A percentile compares a stretch with the other conserved stretches of the same genome.
phyloP scores from a whole-genome alignment of 2,329 filamentous ascomycete genomes.

The Dryadomyces quercivorus region DNA sequence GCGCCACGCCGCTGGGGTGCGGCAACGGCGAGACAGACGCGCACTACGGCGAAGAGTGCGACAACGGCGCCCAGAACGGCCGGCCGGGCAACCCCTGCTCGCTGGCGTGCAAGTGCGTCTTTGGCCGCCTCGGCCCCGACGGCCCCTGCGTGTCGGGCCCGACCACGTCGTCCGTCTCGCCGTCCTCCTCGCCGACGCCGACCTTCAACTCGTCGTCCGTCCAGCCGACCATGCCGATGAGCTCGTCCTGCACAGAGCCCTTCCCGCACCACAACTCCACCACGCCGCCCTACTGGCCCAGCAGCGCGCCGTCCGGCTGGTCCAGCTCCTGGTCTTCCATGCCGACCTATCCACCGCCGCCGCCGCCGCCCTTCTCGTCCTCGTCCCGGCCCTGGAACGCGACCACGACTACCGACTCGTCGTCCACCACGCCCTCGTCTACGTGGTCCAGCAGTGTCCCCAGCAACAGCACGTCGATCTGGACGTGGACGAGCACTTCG shows the following conservation, averaged over 20 bases:
- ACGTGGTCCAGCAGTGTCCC: background rate
- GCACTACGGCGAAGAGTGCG: slow-evolving; percentile 26
- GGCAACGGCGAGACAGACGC: slow-evolving; percentile 24
- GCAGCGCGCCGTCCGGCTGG: background rate
- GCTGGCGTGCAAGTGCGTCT: slow-evolving; percentile 24
- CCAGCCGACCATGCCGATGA: background rate
- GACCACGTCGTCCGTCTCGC: background rate
- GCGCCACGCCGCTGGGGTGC: slow-evolving; percentile 26
- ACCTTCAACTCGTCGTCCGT: background rate
- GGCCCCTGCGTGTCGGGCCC: background rate
- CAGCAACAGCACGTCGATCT: background rate
- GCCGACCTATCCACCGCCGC: background rate
- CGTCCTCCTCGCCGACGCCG: background rate
- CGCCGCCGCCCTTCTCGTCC: background rate
- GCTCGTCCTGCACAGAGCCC: background rate
- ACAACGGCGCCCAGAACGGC: slow-evolving; percentile 22
- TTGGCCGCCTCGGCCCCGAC: slow-evolving; percentile 14
- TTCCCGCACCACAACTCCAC: too few relatives aligned
- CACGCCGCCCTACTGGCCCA: background rate
- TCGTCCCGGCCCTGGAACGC: background rate
- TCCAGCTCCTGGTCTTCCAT: background rate
- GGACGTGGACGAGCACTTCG: background rate
- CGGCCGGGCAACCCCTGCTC: slow-evolving; percentile 23
- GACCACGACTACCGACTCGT: background rate
- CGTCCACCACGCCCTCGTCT: background rate